phyloP scores from a whole-genome alignment of 257 asterid species.

The Przewalskia tangutica region DNA sequence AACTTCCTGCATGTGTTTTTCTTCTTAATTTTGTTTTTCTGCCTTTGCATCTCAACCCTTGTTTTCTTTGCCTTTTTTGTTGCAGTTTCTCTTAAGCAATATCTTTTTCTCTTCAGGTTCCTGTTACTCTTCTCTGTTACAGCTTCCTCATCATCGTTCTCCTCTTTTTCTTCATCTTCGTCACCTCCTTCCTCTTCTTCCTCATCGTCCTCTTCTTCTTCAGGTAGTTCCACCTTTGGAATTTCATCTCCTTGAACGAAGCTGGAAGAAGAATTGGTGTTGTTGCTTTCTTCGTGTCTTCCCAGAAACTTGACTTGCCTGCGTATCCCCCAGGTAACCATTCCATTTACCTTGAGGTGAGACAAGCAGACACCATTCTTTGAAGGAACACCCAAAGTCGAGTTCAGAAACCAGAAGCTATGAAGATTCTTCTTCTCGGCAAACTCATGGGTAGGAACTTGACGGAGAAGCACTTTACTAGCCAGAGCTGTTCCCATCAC shows the following conservation, averaged over 20 bases:
- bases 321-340: slow-evolving; percentile 78
- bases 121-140: slow-evolving; percentile 18
- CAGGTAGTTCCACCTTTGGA: slow-evolving; percentile 4
- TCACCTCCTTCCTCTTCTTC: not conserved
- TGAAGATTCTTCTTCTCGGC: slow-evolving; percentile 39
- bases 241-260: slow-evolving; percentile 28
- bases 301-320: slow-evolving; percentile 73
- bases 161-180: slow-evolving; percentile 18
- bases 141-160: slow-evolving; percentile 17
- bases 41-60: slow-evolving; percentile 28
- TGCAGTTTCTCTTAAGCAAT: slow-evolving; percentile 43
- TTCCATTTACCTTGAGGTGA: slow-evolving; percentile 46
- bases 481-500: slow-evolving; percentile 60
- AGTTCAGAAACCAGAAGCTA: slow-evolving; percentile 49
- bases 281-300: slow-evolving; percentile 40
- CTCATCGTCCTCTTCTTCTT: not conserved
- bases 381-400: slow-evolving; percentile 3
- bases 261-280: slow-evolving; percentile 39
- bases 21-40: slow-evolving; percentile 28
- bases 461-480: slow-evolving; percentile 44
- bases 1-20: slow-evolving; percentile 40
- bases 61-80: slow-evolving; percentile 36
- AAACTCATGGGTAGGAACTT: slow-evolving; percentile 38
- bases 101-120: slow-evolving; percentile 64
- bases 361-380: slow-evolving; percentile 39